Evolutionary conservation across 2,329 filamentous ascomycete species (phyloP).

Genomic region (Rutstroemia sydowiana): DNA sequence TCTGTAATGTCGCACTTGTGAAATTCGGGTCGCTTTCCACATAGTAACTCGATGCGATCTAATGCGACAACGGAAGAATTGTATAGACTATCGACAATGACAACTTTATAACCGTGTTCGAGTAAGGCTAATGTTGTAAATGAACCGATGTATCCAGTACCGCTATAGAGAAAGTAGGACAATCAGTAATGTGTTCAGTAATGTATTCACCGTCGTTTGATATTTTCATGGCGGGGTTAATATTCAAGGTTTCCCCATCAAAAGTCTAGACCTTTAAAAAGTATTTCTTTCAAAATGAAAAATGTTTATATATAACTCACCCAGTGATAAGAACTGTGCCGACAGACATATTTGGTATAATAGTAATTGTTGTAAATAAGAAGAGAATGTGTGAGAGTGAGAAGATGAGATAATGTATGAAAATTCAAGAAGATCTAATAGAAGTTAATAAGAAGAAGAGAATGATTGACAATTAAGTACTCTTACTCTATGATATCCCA

Average conservation of each 20-base stretch:
- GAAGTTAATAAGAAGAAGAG: too few relatives aligned
- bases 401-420: background rate
- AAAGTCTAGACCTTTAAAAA: too few relatives aligned
- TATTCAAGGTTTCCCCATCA: background rate
- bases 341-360: slow-evolving; percentile 64
- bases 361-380: background rate
- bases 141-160: slow-evolving; percentile 97
- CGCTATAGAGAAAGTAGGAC: slow-evolving; percentile 43
- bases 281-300: too few relatives aligned
- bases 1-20: slow-evolving; percentile 84
- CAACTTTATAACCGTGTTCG: slow-evolving; percentile 89
- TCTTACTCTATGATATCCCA: too few relatives aligned
- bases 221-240: slow-evolving; percentile 13
- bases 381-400: too few relatives aligned
- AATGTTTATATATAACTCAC: too few relatives aligned
- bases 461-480: too few relatives aligned
- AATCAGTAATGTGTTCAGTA: slow-evolving; percentile 12
- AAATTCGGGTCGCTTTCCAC: slow-evolving; percentile 79
- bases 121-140: slow-evolving; percentile 92
- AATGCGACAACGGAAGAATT: slow-evolving; percentile 89
- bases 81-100: slow-evolving; percentile 94
- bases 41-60: slow-evolving; percentile 91
- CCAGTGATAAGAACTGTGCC: slow-evolving; percentile 89
- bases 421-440: too few relatives aligned
- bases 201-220: background rate